Percentiles rank a stretch among this genome's conserved stretches.
These are phyloP conservation scores for Cystobasidiaceae sp. DNA, from an alignment of 1,284 basidiomycete species.

Conservation along the genomic window DNA sequence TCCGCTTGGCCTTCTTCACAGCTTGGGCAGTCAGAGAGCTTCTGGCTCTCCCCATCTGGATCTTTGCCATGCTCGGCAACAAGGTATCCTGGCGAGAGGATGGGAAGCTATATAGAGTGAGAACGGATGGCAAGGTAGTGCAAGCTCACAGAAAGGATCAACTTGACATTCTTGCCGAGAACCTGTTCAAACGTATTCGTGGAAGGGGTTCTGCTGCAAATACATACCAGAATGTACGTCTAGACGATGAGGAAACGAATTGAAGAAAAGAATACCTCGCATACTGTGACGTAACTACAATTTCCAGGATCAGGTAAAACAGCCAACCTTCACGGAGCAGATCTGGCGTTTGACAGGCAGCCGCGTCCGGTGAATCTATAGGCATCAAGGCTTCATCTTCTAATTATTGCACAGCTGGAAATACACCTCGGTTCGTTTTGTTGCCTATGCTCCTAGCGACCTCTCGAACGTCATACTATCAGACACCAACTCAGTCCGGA, in stretches of 20 bases:
- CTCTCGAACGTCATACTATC: too few species aligned
- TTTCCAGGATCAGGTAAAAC: too few species aligned
- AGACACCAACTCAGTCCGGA: too few species aligned
- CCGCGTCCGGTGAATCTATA: too few species aligned
- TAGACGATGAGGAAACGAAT: constrained; percentile 13
- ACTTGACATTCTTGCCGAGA: constrained; percentile 8
- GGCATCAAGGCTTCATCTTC: too few species aligned
- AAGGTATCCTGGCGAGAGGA: constrained; percentile 72
- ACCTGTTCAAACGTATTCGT: constrained; percentile 3
- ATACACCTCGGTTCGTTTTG: too few species aligned
- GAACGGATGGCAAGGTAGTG: constrained; percentile 37
- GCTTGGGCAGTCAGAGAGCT: constrained; percentile 75
- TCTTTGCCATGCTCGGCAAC: constrained; percentile 69
- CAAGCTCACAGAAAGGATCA: constrained; percentile 1
- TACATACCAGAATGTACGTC: background rate
- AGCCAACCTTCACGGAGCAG: background rate
- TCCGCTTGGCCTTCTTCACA: constrained; percentile 54
- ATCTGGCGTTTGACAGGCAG: too few species aligned
- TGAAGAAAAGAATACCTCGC: background rate
- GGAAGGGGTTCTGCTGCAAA: background rate
- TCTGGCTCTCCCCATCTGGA: constrained; percentile 77
- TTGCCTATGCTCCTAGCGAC: too few species aligned
- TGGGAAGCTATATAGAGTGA: constrained; percentile 36
- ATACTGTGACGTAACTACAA: too few species aligned
- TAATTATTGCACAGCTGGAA: too few species aligned